A percentile compares a stretch with the other conserved stretches of the same genome.
Conservation (phyloP, 345 rosid genomes). For the Salix suchowensis region DNA sequence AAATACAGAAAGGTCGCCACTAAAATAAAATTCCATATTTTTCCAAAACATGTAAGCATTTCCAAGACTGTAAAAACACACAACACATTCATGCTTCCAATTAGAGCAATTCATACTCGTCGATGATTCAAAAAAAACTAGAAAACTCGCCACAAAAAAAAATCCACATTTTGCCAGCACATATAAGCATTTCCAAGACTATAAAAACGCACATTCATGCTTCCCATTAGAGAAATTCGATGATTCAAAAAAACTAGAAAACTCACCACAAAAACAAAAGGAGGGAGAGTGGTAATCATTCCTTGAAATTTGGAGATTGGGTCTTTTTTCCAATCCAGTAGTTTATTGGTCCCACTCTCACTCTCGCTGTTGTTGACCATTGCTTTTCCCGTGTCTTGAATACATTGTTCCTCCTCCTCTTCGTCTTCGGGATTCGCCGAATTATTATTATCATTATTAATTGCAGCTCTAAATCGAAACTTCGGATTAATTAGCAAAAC, state of each 20-base stretch:
- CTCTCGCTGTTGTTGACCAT: not conserved
- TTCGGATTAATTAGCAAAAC: not conserved
- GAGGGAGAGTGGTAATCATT: conserved; percentile 44
- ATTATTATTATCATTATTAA: conserved; percentile 8
- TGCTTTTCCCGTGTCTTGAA: conserved; percentile 18
- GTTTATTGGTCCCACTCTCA: not conserved
- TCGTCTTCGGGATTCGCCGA: conserved; percentile 35
- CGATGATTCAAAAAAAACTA: too few species aligned
- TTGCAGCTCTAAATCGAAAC: conserved; percentile 31
- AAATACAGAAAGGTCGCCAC: too few species aligned
- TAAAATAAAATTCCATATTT: not conserved
- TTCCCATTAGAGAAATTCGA: not conserved
- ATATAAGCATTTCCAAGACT: too few species aligned
- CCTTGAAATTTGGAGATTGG: conserved; percentile 38
- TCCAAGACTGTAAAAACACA: not conserved
- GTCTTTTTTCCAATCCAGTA: conserved; percentile 5
- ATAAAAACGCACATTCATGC: too few species aligned
- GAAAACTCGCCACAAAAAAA: not conserved
- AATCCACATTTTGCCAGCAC: too few species aligned
- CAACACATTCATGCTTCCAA: not conserved
- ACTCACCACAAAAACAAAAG: conserved; percentile 55
- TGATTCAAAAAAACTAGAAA: not conserved
- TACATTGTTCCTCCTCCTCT: not conserved
- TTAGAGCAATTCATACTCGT: not conserved
- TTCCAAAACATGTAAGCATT: not conserved